Base-by-base conservation (phyloP, 495 filamentous ascomycete species). In the Platismatia glauca region DNA sequence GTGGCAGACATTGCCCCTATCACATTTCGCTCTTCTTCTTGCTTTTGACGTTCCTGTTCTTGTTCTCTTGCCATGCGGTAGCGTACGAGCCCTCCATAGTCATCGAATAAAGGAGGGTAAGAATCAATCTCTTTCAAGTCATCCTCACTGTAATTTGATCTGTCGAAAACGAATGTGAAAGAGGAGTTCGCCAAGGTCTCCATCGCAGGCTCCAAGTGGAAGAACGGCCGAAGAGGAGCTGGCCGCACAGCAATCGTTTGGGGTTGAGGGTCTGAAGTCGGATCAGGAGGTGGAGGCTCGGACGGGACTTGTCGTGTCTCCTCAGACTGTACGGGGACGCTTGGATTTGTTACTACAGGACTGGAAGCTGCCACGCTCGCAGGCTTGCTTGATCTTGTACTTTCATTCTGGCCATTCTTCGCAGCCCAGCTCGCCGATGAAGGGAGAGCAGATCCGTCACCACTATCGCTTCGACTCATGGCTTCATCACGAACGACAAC, bases 361-460 rank as follows among this genome's bases (percentile, higher is more conserved):
- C 93, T 97, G 27, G 92, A 85, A 39, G 84, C 83, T 20, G 90
- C 84, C 60, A 85, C 84, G 68, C 88, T 95, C 8, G 88, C 89
- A 34, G 88, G 84, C 60, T 89, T 79, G 71, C 90, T 96, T 31
- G 86, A 80, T 41, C 87, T 81, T 60, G 88, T 81, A 66, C 88
- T 88, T 46, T 84, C 81, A 62, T 84, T 74, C 39, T 88, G 84
- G 7, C 83, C 78, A 62, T 89, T 87, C 66, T 89, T 90, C 55
- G 82, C 84, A 8, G 91, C 94, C 94, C 94, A 99, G 70, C 86
- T 96, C 7, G 93, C 94, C 8, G 92, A 89, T 9, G 93, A 88
- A 0, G 94, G 94, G 18, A 99, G 80, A 13, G 91, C 95, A 46
- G 95, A 88, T 2, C 86, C 86, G 70, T 96, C 91, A 43, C 79